phyloP scores from a whole-genome alignment of 2,329 filamentous ascomycete genomes.

The Aureobasidium sp. region DNA sequence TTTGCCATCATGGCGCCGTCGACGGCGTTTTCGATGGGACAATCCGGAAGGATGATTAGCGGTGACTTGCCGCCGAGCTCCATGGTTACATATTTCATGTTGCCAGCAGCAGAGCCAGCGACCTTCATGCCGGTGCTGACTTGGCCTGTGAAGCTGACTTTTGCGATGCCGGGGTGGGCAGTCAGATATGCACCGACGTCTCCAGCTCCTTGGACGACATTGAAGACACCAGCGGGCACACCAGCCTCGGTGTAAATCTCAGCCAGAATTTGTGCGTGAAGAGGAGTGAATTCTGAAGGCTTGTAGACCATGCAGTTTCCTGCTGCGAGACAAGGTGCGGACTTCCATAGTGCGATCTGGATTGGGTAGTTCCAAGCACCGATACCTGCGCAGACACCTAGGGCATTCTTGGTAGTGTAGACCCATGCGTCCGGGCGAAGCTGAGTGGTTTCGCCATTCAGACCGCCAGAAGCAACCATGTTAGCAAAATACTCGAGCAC shows the following conservation, averaged over 20 bases:
- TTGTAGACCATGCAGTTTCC: slow-evolving; percentile 91
- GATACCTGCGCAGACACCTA: slow-evolving; percentile 80
- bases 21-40: slow-evolving; percentile 70
- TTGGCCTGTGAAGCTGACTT: slow-evolving; percentile 86
- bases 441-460: slow-evolving; percentile 72
- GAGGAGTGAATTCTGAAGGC: slow-evolving; percentile 76
- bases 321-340: slow-evolving; percentile 73
- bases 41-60: slow-evolving; percentile 71
- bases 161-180: slow-evolving; percentile 64
- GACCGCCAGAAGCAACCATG: slow-evolving; percentile 65
- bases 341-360: slow-evolving; percentile 87
- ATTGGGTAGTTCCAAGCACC: slow-evolving; percentile 92
- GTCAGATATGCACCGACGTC: slow-evolving; percentile 71
- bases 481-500: slow-evolving; percentile 83
- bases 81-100: slow-evolving; percentile 89
- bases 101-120: slow-evolving; percentile 63
- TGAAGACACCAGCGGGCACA: slow-evolving; percentile 76
- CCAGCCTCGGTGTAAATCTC: slow-evolving; percentile 72
- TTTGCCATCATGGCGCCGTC: slow-evolving; percentile 91
- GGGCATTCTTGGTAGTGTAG: slow-evolving; percentile 71
- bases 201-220: slow-evolving; percentile 74
- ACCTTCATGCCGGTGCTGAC: slow-evolving; percentile 79
- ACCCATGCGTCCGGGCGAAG: slow-evolving; percentile 72
- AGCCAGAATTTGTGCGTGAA: slow-evolving; percentile 72
- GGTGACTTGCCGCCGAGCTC: slow-evolving; percentile 86